Evolutionary conservation across 345 rosid genomes (phyloP), one percentile per base, ranked within the genome.

Genomic region (Lenwebbia sp.): DNA sequence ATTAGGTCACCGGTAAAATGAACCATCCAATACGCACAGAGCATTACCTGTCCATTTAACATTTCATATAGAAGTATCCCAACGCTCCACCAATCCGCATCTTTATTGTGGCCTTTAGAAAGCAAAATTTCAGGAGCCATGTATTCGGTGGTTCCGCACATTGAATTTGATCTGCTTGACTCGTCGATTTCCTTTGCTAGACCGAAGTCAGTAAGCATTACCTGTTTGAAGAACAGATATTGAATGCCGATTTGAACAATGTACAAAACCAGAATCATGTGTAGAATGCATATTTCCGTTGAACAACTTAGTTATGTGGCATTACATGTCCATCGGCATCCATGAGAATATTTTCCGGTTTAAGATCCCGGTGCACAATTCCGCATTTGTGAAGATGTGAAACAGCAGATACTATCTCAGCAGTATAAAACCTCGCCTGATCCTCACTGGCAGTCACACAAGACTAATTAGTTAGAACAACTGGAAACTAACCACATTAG

Each of bases 31-130:
- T 10, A 19, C 10, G 50, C 12, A 52, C 55, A 49, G 25, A 70
- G 47, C 26, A 37, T 86, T 90, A 93, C 97, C 95, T 93, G 92
- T 82, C 96, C 96, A 13, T 94, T 91, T 85, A 94, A 65, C 96
- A 94, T 94, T 92, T 93, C 97, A 88, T 90, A 94, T 86, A 93
- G 84, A 56, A 94, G 93, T 58, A 93, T 89, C 83, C 95, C 96
- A 82, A 89, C 87, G 60, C 97, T 94, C 96, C 96, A 94, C 97
- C 96, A 94, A 85, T 93, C 96, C 3, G 95, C 97, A 88, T 93
- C 93, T 86, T 94, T 93, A 86, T 91, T 91, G 89, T 94, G 94
- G 62, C 97, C 94, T 91, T 91, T 94, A 53, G 94, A 92, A 62
- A 87, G 91, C 87, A 94, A 86, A 82, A 93, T 93, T 89, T 94